Evolutionary conservation across 2,329 filamentous ascomycete genomes (phyloP).

Genomic region (Blumeriella jaapii): DNA sequence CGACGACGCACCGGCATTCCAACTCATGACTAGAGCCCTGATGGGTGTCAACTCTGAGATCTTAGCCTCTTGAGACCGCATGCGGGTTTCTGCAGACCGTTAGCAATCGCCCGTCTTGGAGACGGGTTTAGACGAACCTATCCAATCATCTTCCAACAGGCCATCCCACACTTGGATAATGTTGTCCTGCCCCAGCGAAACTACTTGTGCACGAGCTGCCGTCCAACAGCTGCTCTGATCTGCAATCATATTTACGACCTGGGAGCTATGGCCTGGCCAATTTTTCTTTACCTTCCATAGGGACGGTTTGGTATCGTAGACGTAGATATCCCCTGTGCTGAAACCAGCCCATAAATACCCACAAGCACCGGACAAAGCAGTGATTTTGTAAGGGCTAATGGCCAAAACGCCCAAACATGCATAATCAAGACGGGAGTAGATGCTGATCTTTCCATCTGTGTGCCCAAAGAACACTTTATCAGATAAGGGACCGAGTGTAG

Average conservation of each 20-base stretch:
- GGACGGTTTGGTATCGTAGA: conserved; percentile 73
- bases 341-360: conserved; percentile 85
- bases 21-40: conserved; percentile 72
- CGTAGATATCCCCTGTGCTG: conserved; percentile 85
- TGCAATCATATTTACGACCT: conserved; percentile 64
- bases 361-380: conserved; percentile 69
- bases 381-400: conserved; percentile 92
- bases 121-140: conserved; percentile 40
- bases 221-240: conserved; percentile 79
- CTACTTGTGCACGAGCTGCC: conserved; percentile 70
- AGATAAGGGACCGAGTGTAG: conserved; percentile 60
- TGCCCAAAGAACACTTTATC: conserved; percentile 85
- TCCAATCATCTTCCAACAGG: conserved; percentile 83
- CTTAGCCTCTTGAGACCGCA: conserved; percentile 72
- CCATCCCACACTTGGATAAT: conserved; percentile 83
- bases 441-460: conserved; percentile 82
- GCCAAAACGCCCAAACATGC: conserved; percentile 69
- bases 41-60: conserved; percentile 82
- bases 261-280: conserved; percentile 82
- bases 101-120: not conserved
- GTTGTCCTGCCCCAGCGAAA: conserved; percentile 80
- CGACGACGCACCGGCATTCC: conserved; percentile 97
- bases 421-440: conserved; percentile 72
- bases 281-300: conserved; percentile 91
- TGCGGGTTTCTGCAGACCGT: conserved; percentile 52